Percentiles rank a stretch among this genome's conserved stretches.
Evolutionary conservation across 371 early-diverging fungal species (phyloP).

Genomic region (Fennellomyces sp.): DNA sequence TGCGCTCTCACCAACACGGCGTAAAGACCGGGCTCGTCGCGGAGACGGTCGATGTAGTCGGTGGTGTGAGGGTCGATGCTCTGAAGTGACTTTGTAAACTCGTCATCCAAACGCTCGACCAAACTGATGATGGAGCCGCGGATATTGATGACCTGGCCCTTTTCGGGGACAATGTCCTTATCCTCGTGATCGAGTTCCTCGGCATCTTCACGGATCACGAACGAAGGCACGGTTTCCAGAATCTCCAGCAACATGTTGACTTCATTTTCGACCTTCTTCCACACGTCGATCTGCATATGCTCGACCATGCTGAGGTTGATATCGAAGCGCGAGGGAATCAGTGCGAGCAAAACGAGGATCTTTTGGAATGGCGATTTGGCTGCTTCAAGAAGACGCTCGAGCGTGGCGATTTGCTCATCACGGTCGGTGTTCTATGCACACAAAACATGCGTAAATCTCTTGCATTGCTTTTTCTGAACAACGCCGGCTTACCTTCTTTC

Average conservation of each 20-base stretch:
- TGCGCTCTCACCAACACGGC: slow-evolving; percentile 87
- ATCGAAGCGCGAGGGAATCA: slow-evolving; percentile 94
- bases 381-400: slow-evolving; percentile 69
- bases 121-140: slow-evolving; percentile 90
- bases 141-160: slow-evolving; percentile 58
- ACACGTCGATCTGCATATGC: slow-evolving; percentile 76
- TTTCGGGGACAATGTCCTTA: slow-evolving; percentile 61
- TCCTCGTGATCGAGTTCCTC: slow-evolving; percentile 72
- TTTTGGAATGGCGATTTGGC: slow-evolving; percentile 82
- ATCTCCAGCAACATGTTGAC: slow-evolving; percentile 74
- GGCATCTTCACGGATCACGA: slow-evolving; percentile 66
- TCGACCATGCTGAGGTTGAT: slow-evolving; percentile 64
- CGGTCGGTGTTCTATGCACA: slow-evolving; percentile 83
- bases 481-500: slow-evolving; percentile 76
- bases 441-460: background rate
- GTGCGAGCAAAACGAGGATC: slow-evolving; percentile 82
- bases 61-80: slow-evolving; percentile 95
- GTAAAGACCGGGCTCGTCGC: slow-evolving; percentile 89
- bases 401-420: slow-evolving; percentile 68
- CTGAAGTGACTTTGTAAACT: slow-evolving; percentile 93
- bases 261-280: slow-evolving; percentile 79
- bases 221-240: slow-evolving; percentile 71
- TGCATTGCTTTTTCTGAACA: background rate
- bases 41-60: slow-evolving; percentile 93
- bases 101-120: slow-evolving; percentile 95